Conservation (phyloP, 176 grass and related monocot species). For the Rhynchospora breviuscula region DNA sequence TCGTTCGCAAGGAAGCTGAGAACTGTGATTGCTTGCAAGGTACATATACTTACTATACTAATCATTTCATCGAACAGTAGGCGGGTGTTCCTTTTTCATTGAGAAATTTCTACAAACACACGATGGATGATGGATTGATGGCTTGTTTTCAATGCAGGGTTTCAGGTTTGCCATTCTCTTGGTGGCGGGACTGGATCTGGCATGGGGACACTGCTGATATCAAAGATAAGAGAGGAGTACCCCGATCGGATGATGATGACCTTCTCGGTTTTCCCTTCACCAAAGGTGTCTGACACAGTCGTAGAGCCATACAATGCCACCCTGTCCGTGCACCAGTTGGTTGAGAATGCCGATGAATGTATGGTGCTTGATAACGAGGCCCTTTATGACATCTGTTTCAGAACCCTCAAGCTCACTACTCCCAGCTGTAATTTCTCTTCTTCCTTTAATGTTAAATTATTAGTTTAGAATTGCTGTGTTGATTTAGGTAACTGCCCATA, state of each 20-base stretch:
- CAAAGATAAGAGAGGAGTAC: slow-evolving; percentile 50
- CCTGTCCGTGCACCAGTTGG: slow-evolving; percentile 47
- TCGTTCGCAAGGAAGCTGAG: slow-evolving; percentile 94
- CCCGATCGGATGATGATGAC: slow-evolving; percentile 52
- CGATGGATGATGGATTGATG: background rate
- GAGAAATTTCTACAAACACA: background rate
- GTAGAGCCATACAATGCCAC: slow-evolving; percentile 60
- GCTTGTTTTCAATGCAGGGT: slow-evolving; percentile 27
- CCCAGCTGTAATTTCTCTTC: slow-evolving; percentile 37
- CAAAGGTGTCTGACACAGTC: slow-evolving; percentile 47
- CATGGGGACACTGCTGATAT: slow-evolving; percentile 50
- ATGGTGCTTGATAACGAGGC: slow-evolving; percentile 60
- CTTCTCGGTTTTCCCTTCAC: slow-evolving; percentile 58
- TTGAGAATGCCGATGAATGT: slow-evolving; percentile 54
- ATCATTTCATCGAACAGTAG: slow-evolving; percentile 1
- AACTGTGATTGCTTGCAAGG: slow-evolving; percentile 94
- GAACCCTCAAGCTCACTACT: slow-evolving; percentile 51
- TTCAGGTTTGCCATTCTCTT: slow-evolving; percentile 57
- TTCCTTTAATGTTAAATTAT: background rate
- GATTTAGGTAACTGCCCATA: background rate
- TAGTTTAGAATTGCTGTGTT: background rate
- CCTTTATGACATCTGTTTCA: slow-evolving; percentile 55
- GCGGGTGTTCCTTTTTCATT: background rate
- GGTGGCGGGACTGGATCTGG: slow-evolving; percentile 54
- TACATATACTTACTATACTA: slow-evolving; percentile 7